Base-by-base conservation (phyloP, 305 asterid genomes). In the Withania somnifera region DNA sequence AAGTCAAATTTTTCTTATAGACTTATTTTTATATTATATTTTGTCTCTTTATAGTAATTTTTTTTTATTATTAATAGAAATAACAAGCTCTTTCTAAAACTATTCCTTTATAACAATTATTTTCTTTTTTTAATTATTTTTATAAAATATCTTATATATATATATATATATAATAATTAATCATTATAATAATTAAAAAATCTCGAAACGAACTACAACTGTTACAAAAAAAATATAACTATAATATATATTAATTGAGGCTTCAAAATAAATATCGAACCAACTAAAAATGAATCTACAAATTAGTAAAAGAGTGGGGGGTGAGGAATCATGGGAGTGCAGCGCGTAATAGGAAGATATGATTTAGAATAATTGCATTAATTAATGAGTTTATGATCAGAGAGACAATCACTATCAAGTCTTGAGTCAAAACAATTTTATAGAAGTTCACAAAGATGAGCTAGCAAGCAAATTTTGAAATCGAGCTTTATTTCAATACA, bases 401-500 rank as follows among this genome's bases (percentile, higher is more conserved):
- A 89, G 40, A 51, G 89, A 87, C 90, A 87, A 89, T 90, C 93
- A 80, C 88, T 84, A 73, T 90, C 86, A 79, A 80, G 75, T 63
- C 66, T 68, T 77, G 68, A 82, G 78, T 84, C 40, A 36, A 53
- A 73, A 14, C 0, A 22, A 5, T 73, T 82, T 75, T 76, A 84
- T 85, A 36, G 88, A 88, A 84, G 89, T 86, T 88, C 89, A 88
- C 83, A 58, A 79, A 58, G 73, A 75, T 81, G 73, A 84, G 82
- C 83, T 57, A 78, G 38, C 13, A 40, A 77, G 52, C 11, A 79
- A 56, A 0, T 28, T 0, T 28, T 3, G 13, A 1, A 11, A 28
- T 61, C 0, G 1, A 61, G 8, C 0, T 28, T 28, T 0, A 50
- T 1, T 5, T 13, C 1, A 50, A 50, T 13, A 50, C 1, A 0